These are phyloP conservation scores for Metschnikowia dekortorum DNA, from an alignment of 805 yeast genomes.

Conservation along the genomic window DNA sequence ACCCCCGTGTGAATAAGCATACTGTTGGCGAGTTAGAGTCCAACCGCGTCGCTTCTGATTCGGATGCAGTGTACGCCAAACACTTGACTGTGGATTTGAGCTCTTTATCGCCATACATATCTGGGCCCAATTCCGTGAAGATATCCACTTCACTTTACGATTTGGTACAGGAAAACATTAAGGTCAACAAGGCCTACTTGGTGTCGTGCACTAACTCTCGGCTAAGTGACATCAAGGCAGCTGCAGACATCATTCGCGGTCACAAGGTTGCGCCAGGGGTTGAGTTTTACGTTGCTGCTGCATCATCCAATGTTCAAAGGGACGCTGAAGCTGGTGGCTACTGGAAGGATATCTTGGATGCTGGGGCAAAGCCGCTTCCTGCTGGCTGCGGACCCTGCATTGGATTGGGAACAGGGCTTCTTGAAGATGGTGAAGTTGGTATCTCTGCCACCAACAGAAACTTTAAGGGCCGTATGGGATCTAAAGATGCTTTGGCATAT, in stretches of 20 bases:
- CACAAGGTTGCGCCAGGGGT: conserved; percentile 84
- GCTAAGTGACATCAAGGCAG: conserved; percentile 86
- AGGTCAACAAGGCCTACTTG: conserved; percentile 88
- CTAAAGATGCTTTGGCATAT: conserved; percentile 92
- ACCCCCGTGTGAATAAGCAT: conserved; percentile 72
- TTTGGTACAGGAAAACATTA: conserved; percentile 66
- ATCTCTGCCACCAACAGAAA: conserved; percentile 98
- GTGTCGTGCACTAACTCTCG: conserved; percentile 98
- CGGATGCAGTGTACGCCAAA: conserved; percentile 84
- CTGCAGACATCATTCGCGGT: conserved; percentile 82
- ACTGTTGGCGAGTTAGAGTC: conserved; percentile 52
- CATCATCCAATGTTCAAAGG: conserved; percentile 85
- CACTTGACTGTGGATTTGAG: conserved; percentile 75
- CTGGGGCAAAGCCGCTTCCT: conserved; percentile 93
- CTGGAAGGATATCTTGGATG: conserved; percentile 83
- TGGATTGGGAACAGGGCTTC: conserved; percentile 90
- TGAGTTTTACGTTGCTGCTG: conserved; percentile 96
- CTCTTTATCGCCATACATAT: conserved; percentile 79
- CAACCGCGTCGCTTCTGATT: conserved; percentile 52
- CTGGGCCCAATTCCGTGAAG: conserved; percentile 98
- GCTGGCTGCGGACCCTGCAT: conserved; percentile 99
- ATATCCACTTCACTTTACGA: conserved; percentile 75
- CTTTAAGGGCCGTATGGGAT: conserved; percentile 99
- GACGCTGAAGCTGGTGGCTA: conserved; percentile 91
- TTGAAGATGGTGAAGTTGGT: conserved; percentile 96